Conservation (phyloP, 257 asterid species). For the Solanum ossicruentum region DNA sequence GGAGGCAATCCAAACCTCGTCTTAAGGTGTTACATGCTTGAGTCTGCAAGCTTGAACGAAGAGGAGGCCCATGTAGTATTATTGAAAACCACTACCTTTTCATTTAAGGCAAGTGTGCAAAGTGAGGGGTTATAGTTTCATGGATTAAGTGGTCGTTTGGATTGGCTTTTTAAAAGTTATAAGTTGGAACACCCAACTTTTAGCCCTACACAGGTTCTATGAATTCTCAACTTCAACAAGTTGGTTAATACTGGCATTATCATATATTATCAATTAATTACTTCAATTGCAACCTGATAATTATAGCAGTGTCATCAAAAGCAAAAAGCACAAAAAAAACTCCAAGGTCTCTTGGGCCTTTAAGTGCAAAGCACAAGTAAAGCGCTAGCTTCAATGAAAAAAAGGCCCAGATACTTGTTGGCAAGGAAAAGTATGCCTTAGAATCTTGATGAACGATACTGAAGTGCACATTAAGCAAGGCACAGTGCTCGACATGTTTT, state of each 20-base stretch:
- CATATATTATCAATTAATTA: background rate
- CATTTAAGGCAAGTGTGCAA: background rate
- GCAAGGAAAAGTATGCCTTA: too few relatives aligned
- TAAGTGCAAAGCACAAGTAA: too few relatives aligned
- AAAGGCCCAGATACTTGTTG: too few relatives aligned
- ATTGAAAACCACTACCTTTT: background rate
- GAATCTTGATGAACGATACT: too few relatives aligned
- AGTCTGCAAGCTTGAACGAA: background rate
- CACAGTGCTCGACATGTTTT: too few relatives aligned
- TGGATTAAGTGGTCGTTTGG: background rate
- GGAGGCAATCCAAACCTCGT: background rate
- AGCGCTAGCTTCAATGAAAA: too few relatives aligned
- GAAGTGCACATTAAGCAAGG: too few relatives aligned
- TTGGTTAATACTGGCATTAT: background rate
- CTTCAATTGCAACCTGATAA: background rate
- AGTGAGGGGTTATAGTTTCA: background rate
- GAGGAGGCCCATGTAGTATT: background rate
- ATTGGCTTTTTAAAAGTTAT: too few relatives aligned
- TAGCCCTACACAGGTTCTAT: background rate
- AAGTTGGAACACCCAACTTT: too few relatives aligned
- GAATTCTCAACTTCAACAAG: background rate
- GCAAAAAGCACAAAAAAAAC: too few relatives aligned
- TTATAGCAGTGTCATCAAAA: background rate
- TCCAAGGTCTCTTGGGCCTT: too few relatives aligned
- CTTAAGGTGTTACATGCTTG: background rate